phyloP scores from a whole-genome alignment of 2,329 filamentous ascomycete genomes.

The Cladophialophora yegresii region DNA sequence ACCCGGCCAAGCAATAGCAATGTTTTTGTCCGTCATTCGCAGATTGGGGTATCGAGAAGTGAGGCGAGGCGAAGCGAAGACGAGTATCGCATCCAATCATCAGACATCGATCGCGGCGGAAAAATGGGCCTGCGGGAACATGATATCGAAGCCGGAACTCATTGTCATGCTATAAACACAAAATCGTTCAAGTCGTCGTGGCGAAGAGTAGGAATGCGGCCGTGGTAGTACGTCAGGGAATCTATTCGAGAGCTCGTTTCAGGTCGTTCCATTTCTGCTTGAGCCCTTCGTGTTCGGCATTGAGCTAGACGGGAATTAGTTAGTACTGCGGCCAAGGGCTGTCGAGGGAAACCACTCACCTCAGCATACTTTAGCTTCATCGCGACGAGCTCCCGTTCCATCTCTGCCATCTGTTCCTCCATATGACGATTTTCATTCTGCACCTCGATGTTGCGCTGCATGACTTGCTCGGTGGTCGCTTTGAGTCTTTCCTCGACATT shows the following conservation, averaged over 20 bases:
- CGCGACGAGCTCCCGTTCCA: constrained; percentile 87
- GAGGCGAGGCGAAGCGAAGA: not conserved
- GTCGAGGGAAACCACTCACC: constrained; percentile 59
- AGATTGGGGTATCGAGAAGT: constrained; percentile 9
- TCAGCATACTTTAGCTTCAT: constrained; percentile 96
- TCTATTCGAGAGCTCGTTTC: constrained; percentile 55
- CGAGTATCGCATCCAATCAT: not conserved
- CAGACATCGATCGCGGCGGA: not conserved
- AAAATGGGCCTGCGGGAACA: not conserved
- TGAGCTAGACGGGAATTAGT: constrained; percentile 58
- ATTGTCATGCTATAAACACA: not conserved
- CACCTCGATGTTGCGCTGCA: constrained; percentile 88
- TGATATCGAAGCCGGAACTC: not conserved
- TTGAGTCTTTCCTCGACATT: constrained; percentile 82
- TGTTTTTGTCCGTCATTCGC: constrained; percentile 1
- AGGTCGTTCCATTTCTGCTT: constrained; percentile 77
- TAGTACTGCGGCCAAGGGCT: constrained; percentile 6
- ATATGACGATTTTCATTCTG: constrained; percentile 88
- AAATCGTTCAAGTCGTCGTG: not conserved
- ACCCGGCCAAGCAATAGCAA: not conserved
- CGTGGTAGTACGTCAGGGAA: not conserved
- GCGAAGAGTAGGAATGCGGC: not conserved
- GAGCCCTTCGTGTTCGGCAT: constrained; percentile 68
- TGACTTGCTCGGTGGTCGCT: constrained; percentile 84
- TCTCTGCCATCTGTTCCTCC: constrained; percentile 85